These are phyloP conservation scores for Colletotrichum tanaceti DNA, from an alignment of 2,329 filamentous ascomycete genomes.

Conservation along the genomic window DNA sequence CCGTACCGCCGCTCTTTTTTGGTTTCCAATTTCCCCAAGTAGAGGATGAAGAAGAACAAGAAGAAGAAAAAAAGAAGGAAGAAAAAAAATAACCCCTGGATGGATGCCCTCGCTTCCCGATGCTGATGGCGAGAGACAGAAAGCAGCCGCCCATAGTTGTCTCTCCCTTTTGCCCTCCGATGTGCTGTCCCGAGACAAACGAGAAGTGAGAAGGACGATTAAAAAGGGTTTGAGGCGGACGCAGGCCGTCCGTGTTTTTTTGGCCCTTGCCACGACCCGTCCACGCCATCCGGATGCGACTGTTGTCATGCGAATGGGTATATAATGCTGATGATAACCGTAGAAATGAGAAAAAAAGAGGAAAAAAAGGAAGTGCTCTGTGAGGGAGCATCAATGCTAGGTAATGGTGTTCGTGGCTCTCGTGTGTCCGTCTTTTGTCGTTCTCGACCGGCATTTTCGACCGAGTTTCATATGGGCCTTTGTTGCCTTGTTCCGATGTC, in stretches of 20 bases:
- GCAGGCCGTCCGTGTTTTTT: conserved; percentile 13
- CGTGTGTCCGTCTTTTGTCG: conserved; percentile 5
- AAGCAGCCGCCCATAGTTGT: background rate
- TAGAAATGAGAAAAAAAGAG: background rate
- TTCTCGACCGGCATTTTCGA: background rate
- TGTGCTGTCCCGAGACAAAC: conserved; percentile 5
- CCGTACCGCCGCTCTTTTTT: conserved; percentile 16
- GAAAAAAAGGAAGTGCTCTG: background rate
- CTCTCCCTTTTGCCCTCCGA: conserved; percentile 5
- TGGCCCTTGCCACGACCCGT: background rate
- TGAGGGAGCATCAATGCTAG: conserved; percentile 25
- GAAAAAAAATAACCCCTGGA: background rate
- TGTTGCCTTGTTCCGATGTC: background rate
- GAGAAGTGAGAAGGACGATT: conserved; percentile 2
- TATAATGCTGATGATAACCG: conserved; percentile 27
- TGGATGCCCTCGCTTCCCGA: conserved; percentile 34
- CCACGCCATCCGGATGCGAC: conserved; percentile 31
- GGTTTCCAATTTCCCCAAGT: conserved; percentile 22
- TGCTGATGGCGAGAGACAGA: conserved; percentile 17
- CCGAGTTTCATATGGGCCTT: background rate
- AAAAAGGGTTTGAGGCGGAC: conserved; percentile 11
- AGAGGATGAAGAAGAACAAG: too few species aligned
- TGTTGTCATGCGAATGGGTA: conserved; percentile 33
- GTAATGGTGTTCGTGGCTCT: conserved; percentile 17
- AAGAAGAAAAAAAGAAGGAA: background rate